Base-by-base conservation (phyloP, 2,329 filamentous ascomycete genomes). In the Penicillium sp. region DNA sequence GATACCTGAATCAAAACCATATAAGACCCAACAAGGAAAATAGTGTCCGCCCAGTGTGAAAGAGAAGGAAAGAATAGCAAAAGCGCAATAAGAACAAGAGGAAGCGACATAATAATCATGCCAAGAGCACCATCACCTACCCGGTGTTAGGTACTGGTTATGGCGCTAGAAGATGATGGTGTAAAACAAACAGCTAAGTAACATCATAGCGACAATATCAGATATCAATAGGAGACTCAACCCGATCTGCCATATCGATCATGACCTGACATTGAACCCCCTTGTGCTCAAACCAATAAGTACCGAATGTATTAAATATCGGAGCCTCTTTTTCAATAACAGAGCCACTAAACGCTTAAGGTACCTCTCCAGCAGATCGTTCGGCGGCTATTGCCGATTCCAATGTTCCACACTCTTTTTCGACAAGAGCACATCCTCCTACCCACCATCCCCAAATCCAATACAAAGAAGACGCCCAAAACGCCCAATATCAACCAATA, bases 401-500 rank as follows among this genome's bases (percentile, higher is more conserved):
- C 13, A 7, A 25, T 9, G 9, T 13, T 13, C 17, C 21, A 1
- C 5, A 23, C 19, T 41, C 40, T 23, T 25, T 42, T 25, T 15
- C n/a, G 13, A 43, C 9, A 38, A 19, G 12, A 41, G 6, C 38
- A 40, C n/a, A 40, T 21, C n/a, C 9, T n/a, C 10, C n/a, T 10
- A 4, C n/a, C 5, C 5, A 27, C 27, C 27, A 27, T 27, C 27
- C 27, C 27, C 8, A 27, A 19, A 19, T 40, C 38, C 9, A 40
- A 40, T 4, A 19, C n/a, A 12, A 40, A 19, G 10, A 40, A 21
- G 6, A 2, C 10, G 0, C 5, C 10, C 6, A 2, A 21, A 41
- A 21, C 5, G 10, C 19, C 19, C 38, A 78, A 74, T 63, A 65
- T 80, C 66, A 27, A 2, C 19, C 38, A 78, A 74, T 63, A 65